Evolutionary conservation across 192 early-diverging fungal genomes (phyloP), one percentile per base, ranked within the genome.

Genomic region (Mortierella alpina): DNA sequence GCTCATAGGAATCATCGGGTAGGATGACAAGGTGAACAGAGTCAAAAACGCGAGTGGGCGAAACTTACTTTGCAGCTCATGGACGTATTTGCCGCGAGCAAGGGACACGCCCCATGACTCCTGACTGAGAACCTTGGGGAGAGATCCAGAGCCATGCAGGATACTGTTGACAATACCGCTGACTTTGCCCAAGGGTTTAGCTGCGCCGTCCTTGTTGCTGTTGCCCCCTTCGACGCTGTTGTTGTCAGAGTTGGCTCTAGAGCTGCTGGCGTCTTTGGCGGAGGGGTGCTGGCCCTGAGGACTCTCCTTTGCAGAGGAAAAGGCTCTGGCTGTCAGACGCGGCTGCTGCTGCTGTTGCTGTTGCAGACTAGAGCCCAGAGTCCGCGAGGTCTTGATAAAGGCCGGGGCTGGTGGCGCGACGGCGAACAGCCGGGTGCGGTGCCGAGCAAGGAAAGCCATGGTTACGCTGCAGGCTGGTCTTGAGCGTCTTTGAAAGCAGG

Each of bases 31-130:
- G 20, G 57, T 59, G 22, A 31, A 66, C 22, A 50, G 41, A 70
- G 58, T 17, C 18, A 59, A 58, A 23, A 15, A 54, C 41, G 60
- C 59, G 12, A 7, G 20, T 1, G 22, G 15, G 64, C 57, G 11
- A 18, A 41, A 84, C 83, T 77, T 84, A 92, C 91, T 92, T 68
- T 91, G 86, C 54, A 96, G 76, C 81, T 98, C 95, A 83, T 96
- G 95, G 15, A 97, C 93, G 68, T 94, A 96, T 85, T 96, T 96
- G 54, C 80, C 80, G 11, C 80, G 63, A 42, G 80, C 72, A 23
- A 82, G 47, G 15, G 72, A 74, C 65, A 71, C 72, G 22, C 72
- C 71, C 71, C 72, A 82, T 5, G 80, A 74, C 39, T 82, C 72
- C 55, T 82, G 72, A 41, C 80, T 75, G 14, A 70, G 80, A 4